Percentiles rank a stretch among this genome's conserved stretches.
These are phyloP conservation scores for Lipomyces kockii DNA, from an alignment of 805 yeast species.

Conservation along the genomic window DNA sequence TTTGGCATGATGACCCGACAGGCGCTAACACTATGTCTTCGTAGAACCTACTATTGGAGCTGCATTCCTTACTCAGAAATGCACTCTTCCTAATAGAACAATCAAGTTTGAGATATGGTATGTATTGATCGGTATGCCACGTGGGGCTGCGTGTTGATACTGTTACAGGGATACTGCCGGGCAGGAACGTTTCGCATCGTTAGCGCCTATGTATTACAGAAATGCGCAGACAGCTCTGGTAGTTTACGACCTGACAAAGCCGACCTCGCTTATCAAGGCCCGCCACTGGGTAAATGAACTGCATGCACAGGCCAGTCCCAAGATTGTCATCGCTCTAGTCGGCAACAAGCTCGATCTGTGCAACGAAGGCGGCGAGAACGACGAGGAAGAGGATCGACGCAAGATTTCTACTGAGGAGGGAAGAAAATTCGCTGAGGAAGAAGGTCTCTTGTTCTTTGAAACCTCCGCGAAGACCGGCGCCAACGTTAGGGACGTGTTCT, in stretches of 20 bases:
- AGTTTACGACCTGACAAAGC: constrained; percentile 93
- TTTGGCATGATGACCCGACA: neutral
- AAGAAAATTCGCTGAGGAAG: constrained; percentile 83
- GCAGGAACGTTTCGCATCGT: constrained; percentile 92
- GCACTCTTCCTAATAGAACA: constrained; percentile 81
- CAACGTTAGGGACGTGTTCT: constrained; percentile 88
- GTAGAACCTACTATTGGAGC: constrained; percentile 98
- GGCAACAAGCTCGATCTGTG: constrained; percentile 86
- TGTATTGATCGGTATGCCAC: constrained; percentile 22
- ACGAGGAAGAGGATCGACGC: constrained; percentile 48
- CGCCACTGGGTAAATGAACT: constrained; percentile 98
- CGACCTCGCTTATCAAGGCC: constrained; percentile 92
- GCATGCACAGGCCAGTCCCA: constrained; percentile 92
- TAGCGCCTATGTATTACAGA: constrained; percentile 97
- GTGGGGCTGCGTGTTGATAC: neutral
- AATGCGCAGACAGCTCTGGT: constrained; percentile 97
- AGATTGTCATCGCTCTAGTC: constrained; percentile 88
- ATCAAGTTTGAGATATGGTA: constrained; percentile 89
- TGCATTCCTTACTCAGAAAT: constrained; percentile 92
- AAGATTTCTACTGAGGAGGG: constrained; percentile 90
- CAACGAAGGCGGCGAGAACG: constrained; percentile 51
- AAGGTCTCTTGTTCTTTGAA: constrained; percentile 87
- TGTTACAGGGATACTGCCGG: constrained; percentile 83
- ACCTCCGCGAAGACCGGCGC: constrained; percentile 90
- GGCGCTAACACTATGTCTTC: neutral